Evolutionary conservation across 768 basidiomycete genomes (phyloP).

Genomic region (Macrolepiota fuliginosa): DNA sequence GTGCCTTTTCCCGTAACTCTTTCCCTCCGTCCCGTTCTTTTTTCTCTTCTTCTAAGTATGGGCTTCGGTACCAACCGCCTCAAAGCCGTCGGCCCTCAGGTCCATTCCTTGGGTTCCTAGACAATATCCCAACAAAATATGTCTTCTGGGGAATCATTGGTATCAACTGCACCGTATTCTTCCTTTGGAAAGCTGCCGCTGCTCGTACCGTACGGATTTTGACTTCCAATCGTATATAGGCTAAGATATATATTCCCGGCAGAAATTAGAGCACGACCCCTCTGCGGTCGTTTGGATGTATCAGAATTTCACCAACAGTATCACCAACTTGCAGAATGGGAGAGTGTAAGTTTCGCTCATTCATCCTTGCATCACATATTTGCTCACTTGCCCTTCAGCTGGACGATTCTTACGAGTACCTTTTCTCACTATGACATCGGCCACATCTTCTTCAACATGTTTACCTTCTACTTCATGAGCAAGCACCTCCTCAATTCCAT

Average conservation of each 20-base stretch:
- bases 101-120: slow-evolving; percentile 36
- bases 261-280: slow-evolving; percentile 40
- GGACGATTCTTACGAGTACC: slow-evolving; percentile 67
- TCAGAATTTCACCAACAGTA: slow-evolving; percentile 61
- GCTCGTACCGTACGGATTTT: slow-evolving; percentile 28
- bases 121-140: slow-evolving; percentile 49
- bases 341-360: slow-evolving; percentile 50
- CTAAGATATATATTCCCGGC: background rate
- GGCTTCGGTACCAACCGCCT: slow-evolving; percentile 19
- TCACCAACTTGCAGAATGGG: slow-evolving; percentile 60
- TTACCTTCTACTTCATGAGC: slow-evolving; percentile 78
- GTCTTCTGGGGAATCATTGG: slow-evolving; percentile 66
- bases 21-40: slow-evolving; percentile 11
- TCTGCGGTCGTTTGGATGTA: slow-evolving; percentile 45
- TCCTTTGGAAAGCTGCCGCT: slow-evolving; percentile 45
- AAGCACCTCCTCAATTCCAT: slow-evolving; percentile 58
- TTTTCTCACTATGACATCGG: slow-evolving; percentile 66
- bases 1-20: background rate
- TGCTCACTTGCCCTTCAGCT: slow-evolving; percentile 40
- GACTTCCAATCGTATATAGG: background rate
- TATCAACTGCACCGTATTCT: slow-evolving; percentile 61
- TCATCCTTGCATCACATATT: background rate
- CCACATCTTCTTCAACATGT: slow-evolving; percentile 75
- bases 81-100: slow-evolving; percentile 3
- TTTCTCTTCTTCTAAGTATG: slow-evolving; percentile 19